Percentiles rank a stretch among this genome's conserved stretches.
Conservation (phyloP, 2,329 filamentous ascomycete species). For the Lasiodiplodia citricola region DNA sequence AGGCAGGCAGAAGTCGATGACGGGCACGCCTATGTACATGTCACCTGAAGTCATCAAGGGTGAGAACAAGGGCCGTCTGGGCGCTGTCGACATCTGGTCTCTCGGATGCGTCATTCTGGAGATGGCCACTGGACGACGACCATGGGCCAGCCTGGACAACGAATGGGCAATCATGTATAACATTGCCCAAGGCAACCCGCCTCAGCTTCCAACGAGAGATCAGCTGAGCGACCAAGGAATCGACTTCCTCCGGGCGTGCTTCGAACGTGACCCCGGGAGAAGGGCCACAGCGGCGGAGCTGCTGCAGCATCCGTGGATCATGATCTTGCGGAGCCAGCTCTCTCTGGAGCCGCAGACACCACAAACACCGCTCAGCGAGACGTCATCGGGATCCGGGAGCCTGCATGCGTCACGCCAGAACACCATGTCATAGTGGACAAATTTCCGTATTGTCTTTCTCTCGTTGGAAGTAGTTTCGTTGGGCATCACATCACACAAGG, state of each 20-base stretch:
- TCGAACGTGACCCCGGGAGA: constrained; percentile 79
- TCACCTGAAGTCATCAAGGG: constrained; percentile 98
- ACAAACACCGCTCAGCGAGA: constrained; percentile 43
- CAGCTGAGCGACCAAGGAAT: constrained; percentile 85
- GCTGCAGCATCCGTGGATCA: constrained; percentile 90
- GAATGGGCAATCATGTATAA: constrained; percentile 99
- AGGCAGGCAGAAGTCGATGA: constrained; percentile 81
- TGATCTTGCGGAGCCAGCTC: constrained; percentile 53
- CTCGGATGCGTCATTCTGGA: constrained; percentile 95
- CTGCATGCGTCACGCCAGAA: constrained; percentile 13
- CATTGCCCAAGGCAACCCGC: constrained; percentile 95
- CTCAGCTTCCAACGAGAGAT: constrained; percentile 78
- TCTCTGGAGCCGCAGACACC: constrained; percentile 54
- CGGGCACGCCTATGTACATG: constrained; percentile 99
- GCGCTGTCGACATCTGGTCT: constrained; percentile 94
- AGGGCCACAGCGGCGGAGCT: constrained; percentile 85
- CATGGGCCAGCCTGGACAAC: constrained; percentile 96
- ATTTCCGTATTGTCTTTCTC: not conserved
- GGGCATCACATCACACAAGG: not conserved
- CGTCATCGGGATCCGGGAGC: constrained; percentile 11
- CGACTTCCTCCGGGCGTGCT: constrained; percentile 87
- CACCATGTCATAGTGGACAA: constrained; percentile 3
- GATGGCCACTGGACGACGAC: constrained; percentile 93
- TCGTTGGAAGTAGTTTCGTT: not conserved
- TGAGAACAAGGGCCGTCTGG: constrained; percentile 73